Evolutionary conservation across 2,329 filamentous ascomycete species (phyloP).

Genomic region (Aureobasidium musti): DNA sequence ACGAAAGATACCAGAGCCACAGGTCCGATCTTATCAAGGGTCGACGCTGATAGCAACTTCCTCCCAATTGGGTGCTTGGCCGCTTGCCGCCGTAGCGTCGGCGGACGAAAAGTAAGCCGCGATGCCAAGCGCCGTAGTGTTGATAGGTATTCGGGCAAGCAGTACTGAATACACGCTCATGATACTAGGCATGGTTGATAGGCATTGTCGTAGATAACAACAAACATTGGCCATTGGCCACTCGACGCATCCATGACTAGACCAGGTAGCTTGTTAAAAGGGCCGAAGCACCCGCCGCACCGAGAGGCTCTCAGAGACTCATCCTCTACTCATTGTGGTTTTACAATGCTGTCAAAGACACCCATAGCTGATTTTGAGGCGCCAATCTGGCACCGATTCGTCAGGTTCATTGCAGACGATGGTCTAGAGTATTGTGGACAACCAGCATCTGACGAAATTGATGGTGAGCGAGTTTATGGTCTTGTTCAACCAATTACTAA

Average conservation of each 20-base stretch:
- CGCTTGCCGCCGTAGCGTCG: slow-evolving; percentile 4
- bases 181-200: neutral
- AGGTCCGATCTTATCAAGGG: neutral
- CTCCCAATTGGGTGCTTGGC: neutral
- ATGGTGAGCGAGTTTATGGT: too few species aligned
- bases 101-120: neutral
- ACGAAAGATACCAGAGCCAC: neutral
- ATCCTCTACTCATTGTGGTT: too few species aligned
- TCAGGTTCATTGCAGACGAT: slow-evolving; percentile 7
- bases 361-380: neutral
- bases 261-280: too few species aligned
- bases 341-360: slow-evolving; percentile 9
- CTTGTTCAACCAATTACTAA: too few species aligned
- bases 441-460: neutral
- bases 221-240: neutral
- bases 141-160: neutral
- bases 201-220: neutral
- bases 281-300: too few species aligned
- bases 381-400: slow-evolving; percentile 3
- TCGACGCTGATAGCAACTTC: neutral
- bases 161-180: neutral
- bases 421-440: slow-evolving; percentile 11
- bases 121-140: slow-evolving; percentile 15
- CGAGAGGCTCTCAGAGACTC: too few species aligned
- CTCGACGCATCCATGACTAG: too few species aligned